Conservation (phyloP, 352 stramenopile species). For the Thraustochytrium sp. region DNA sequence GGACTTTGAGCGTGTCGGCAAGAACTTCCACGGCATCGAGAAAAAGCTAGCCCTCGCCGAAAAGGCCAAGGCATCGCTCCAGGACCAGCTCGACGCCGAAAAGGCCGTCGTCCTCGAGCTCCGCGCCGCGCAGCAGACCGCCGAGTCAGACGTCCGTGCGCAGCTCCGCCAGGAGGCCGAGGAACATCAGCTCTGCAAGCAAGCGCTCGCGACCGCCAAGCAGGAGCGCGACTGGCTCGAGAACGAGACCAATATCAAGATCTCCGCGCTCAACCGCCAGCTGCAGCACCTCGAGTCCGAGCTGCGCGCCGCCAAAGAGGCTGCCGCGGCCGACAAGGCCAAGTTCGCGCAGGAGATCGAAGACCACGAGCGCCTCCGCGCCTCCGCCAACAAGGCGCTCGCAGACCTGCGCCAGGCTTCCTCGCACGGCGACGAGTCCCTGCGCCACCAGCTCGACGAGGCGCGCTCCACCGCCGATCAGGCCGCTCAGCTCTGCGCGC, state of each 20-base stretch:
- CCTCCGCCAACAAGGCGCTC: not conserved
- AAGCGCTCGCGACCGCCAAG: not conserved
- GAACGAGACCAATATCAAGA: conserved; percentile 35
- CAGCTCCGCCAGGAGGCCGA: not conserved
- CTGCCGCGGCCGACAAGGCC: not conserved
- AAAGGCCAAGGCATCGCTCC: not conserved
- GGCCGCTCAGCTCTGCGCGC: not conserved
- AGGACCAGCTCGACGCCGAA: not conserved
- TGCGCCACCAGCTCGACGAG: conserved; percentile 11
- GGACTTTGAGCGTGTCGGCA: conserved; percentile 15
- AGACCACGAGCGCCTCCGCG: conserved; percentile 5
- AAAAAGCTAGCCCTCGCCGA: not conserved
- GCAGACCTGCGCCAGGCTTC: not conserved
- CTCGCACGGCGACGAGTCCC: not conserved
- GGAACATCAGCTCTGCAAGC: not conserved
- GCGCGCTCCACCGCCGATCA: not conserved
- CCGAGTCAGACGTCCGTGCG: not conserved
- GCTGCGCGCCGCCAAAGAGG: not conserved
- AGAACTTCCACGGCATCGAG: conserved; percentile 7
- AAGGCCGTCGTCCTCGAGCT: not conserved
- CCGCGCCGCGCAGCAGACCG: not conserved
- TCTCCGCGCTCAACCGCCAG: not conserved
- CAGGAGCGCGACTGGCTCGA: conserved; percentile 31
- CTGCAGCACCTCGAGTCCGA: conserved; percentile 10
- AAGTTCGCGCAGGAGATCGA: not conserved